Percentiles rank a stretch among this genome's conserved stretches.
These are phyloP conservation scores for Centella asiatica DNA, from an alignment of 129 eudicot species.

Conservation along the genomic window DNA sequence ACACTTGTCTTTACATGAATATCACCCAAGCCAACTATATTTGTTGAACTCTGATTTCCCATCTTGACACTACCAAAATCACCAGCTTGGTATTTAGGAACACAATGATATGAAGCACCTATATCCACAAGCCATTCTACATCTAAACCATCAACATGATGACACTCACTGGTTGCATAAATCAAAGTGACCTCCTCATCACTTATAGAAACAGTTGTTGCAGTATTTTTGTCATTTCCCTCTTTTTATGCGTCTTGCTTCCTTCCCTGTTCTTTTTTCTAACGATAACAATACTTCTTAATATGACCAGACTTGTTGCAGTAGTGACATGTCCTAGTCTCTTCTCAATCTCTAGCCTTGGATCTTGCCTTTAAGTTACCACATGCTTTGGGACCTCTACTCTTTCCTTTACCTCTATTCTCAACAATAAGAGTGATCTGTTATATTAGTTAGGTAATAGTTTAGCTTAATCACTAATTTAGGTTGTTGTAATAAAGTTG, in stretches of 20 bases:
- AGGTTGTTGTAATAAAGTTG: too few species aligned
- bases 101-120: neutral
- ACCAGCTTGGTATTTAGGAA: neutral
- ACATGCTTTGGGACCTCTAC: neutral
- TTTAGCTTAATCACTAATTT: too few species aligned
- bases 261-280: neutral
- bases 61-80: too few species aligned
- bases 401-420: neutral
- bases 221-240: neutral
- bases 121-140: neutral
- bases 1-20: neutral
- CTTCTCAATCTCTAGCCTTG: neutral
- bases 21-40: neutral
- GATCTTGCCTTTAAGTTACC: neutral
- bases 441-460: too few species aligned
- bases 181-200: neutral
- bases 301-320: neutral
- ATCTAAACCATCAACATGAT: too few species aligned
- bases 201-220: neutral
- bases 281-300: neutral
- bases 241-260: neutral
- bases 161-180: neutral
- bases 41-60: neutral
- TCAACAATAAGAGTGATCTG: neutral
- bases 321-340: neutral